phyloP scores from a whole-genome alignment of 164 flowering plant genomes.

The Macadamia integrifolia region DNA sequence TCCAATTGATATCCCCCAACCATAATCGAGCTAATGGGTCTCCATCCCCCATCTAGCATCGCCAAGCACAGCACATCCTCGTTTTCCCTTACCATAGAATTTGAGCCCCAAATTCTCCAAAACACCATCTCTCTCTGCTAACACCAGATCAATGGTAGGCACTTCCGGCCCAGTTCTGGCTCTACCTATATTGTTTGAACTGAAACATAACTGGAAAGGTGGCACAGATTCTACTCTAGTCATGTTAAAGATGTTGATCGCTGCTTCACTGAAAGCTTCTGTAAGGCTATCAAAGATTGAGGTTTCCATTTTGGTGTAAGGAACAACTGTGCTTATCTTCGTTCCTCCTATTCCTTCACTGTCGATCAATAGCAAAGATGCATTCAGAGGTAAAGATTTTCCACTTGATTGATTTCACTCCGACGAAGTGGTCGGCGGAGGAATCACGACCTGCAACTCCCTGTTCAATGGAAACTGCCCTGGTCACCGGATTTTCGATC shows the following conservation, averaged over 20 bases:
- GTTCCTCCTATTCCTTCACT: slow-evolving; percentile 23
- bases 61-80: slow-evolving; percentile 33
- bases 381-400: slow-evolving; percentile 20
- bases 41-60: slow-evolving; percentile 34
- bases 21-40: slow-evolving; percentile 18
- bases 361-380: slow-evolving; percentile 12
- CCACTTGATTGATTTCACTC: slow-evolving; percentile 31
- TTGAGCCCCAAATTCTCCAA: slow-evolving; percentile 43
- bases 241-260: slow-evolving; percentile 7
- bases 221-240: slow-evolving; percentile 21
- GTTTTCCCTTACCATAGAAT: slow-evolving; percentile 31
- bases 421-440: slow-evolving; percentile 31
- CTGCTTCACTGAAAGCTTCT: slow-evolving; percentile 14
- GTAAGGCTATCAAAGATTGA: slow-evolving; percentile 30
- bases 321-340: slow-evolving; percentile 41
- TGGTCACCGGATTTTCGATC: no score
- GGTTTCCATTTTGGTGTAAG: slow-evolving; percentile 40
- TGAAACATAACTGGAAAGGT: slow-evolving; percentile 43
- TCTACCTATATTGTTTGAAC: slow-evolving; percentile 10
- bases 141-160: slow-evolving; percentile 35
- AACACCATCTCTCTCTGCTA: slow-evolving; percentile 14
- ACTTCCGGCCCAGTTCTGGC: slow-evolving; percentile 15
- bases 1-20: slow-evolving; percentile 33
- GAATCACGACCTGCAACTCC: neutral
- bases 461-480: no score